Evolutionary conservation across 2,329 filamentous ascomycete species (phyloP).

Genomic region (Pleoardoris graminearum): DNA sequence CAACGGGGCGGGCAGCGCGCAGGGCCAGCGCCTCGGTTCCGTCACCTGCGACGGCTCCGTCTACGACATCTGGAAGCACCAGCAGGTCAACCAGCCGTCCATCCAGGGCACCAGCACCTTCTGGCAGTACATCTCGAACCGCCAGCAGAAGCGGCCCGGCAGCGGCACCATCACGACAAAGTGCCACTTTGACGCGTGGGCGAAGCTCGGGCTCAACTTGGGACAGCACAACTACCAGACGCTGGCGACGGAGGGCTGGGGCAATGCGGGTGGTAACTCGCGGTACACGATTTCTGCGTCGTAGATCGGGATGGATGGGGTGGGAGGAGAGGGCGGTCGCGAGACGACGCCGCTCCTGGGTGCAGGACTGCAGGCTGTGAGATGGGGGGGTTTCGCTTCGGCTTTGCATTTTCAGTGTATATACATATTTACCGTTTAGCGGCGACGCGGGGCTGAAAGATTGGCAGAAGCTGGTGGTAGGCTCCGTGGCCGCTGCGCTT

Average conservation of each 20-base stretch:
- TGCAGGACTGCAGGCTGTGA: too few relatives aligned
- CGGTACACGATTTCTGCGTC: constrained; percentile 27
- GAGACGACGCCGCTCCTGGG: too few relatives aligned
- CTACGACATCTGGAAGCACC: constrained; percentile 39
- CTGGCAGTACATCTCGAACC: constrained; percentile 53
- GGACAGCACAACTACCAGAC: constrained; percentile 37
- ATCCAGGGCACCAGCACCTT: constrained; percentile 55
- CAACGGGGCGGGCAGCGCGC: constrained; percentile 44
- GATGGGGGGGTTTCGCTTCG: too few relatives aligned
- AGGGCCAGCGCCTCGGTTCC: constrained; percentile 32
- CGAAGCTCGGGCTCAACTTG: constrained; percentile 29
- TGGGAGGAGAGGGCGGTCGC: too few relatives aligned
- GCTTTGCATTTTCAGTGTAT: too few relatives aligned
- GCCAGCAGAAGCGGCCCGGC: constrained; percentile 29
- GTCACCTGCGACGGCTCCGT: constrained; percentile 35
- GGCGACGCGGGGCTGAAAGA: too few relatives aligned
- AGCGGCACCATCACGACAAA: constrained; percentile 36
- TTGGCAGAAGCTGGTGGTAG: too few relatives aligned
- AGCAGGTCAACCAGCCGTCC: constrained; percentile 49
- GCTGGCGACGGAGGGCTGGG: constrained; percentile 35
- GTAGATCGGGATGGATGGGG: too few relatives aligned
- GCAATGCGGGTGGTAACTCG: constrained; percentile 32
- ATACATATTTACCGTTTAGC: too few relatives aligned
- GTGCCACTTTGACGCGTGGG: constrained; percentile 39
- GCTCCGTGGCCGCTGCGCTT: too few relatives aligned